A percentile compares a stretch with the other conserved stretches of the same genome.
Evolutionary conservation across 352 stramenopile genomes (phyloP).

Genomic region (Stramenopiles sp.): DNA sequence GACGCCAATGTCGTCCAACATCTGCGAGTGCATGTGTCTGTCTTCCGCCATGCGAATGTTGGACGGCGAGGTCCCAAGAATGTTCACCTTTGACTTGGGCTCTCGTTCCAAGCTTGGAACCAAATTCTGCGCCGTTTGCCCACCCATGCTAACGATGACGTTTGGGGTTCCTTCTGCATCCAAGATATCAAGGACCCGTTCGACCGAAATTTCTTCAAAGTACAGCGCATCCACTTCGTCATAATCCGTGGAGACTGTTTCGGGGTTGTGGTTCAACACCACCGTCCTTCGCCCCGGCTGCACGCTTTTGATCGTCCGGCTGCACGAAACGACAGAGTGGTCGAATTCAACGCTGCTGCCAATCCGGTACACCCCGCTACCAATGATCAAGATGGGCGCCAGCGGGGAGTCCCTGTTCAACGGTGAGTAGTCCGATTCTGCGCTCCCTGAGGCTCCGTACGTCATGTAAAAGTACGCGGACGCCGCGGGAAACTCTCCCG

Average conservation of each 20-base stretch:
- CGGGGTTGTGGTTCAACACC: conserved; percentile 90
- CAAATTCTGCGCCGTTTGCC: conserved; percentile 73
- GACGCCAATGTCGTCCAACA: conserved; percentile 82
- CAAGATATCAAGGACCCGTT: conserved; percentile 85
- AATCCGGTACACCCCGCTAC: conserved; percentile 81
- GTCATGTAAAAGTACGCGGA: conserved; percentile 96
- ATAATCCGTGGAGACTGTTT: conserved; percentile 91
- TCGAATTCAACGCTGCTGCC: conserved; percentile 91
- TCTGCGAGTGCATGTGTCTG: conserved; percentile 72
- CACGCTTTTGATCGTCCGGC: conserved; percentile 66
- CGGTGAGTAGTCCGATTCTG: conserved; percentile 33
- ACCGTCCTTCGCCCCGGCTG: conserved; percentile 51
- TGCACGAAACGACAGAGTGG: conserved; percentile 82
- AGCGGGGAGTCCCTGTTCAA: background rate
- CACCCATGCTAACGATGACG: conserved; percentile 67
- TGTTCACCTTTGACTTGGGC: conserved; percentile 68
- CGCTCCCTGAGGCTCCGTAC: no score
- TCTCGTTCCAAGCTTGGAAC: no score
- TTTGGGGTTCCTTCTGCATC: conserved; percentile 53
- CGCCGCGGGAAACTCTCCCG: conserved; percentile 77
- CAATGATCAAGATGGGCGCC: conserved; percentile 48
- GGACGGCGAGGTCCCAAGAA: conserved; percentile 74
- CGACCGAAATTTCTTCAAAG: conserved; percentile 81
- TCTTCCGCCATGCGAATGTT: conserved; percentile 73
- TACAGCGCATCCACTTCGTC: conserved; percentile 92